Evolutionary conservation across 2,329 filamentous ascomycete species (phyloP), one percentile per base, ranked within the genome.

Genomic region (Falciphora oryzae): DNA sequence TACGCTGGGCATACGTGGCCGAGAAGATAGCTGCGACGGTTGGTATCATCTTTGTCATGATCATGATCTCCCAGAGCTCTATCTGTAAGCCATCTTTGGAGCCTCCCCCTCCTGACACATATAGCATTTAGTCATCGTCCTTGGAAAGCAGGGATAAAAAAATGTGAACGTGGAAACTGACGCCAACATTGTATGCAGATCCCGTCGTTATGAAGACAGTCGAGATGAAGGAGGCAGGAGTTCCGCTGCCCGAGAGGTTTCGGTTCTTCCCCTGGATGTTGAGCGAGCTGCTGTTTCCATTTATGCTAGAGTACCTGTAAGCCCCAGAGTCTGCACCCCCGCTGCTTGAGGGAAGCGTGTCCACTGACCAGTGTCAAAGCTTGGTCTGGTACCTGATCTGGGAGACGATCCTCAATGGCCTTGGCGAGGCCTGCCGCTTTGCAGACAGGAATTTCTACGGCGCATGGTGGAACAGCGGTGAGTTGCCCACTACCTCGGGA

Each of bases 381-480:
- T 92, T 65, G 14, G 83, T 86, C 0, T 94, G 90, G 88, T 93
- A 93, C 73, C 83, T 94, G 32, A 93, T 93, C 68, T 94, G 91
- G 91, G 87, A 89, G 74, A 86, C 85, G 3, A 84, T 89, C 50
- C 79, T 93, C 66, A 93, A 93, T 73, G 84, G 91, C 18, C 79
- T 93, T 28, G 91, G 90, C 4, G 91, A 94, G 75, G 73, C 93
- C 64, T 93, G 90, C 0, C 81, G 82, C 67, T 94, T 93, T 73
- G 90, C 90, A 5, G 91, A 93, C 73, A 85, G 90, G 60, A 88
- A 86, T 66, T 93, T 93, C 75, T 88, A 88, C 70, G 81, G 82
- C 56, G 81, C 83, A 61, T 88, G 85, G 85, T 87, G 85, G 85
- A 88, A 88, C 68, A 81, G 79, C 66, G 78, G 80, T 81, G 75